Conservation (phyloP, 2,329 filamentous ascomycete species). For the Cylindrodendrum hubeiense region DNA sequence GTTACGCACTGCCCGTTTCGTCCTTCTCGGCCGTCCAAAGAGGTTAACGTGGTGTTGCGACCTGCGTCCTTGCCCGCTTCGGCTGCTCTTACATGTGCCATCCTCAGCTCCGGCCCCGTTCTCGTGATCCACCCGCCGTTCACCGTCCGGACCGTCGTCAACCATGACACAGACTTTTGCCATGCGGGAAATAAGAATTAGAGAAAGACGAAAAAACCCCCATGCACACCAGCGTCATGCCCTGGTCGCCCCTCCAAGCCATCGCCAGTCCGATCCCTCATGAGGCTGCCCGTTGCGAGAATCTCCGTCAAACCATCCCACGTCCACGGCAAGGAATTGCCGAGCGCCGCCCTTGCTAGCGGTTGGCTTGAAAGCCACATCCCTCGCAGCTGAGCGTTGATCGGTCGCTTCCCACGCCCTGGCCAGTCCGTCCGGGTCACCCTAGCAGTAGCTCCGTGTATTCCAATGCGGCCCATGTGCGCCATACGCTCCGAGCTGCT, state of each 20-base stretch:
- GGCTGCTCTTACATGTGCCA: not conserved
- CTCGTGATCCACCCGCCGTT: not conserved
- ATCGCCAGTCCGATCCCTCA: not conserved
- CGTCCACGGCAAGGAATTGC: conserved; percentile 44
- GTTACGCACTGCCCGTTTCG: not conserved
- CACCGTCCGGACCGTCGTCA: not conserved
- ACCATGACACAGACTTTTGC: not conserved
- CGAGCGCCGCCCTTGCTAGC: conserved; percentile 32
- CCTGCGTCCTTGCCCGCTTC: not conserved
- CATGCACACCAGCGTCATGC: not conserved
- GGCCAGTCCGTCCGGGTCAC: not conserved
- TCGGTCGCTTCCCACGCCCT: conserved; percentile 4
- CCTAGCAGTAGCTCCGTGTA: not conserved
- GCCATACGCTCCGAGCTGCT: not conserved
- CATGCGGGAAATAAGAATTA: conserved; percentile 8
- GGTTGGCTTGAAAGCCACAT: conserved; percentile 35
- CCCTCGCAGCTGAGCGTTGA: conserved; percentile 21
- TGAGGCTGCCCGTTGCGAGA: not conserved
- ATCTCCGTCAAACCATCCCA: conserved; percentile 24
- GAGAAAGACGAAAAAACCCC: conserved; percentile 22
- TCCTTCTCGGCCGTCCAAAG: not conserved
- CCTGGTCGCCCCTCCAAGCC: not conserved
- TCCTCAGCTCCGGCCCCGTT: not conserved
- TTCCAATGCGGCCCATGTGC: not conserved
- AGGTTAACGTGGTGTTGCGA: not conserved